Conservation (phyloP, 257 asterid genomes). For the Apocynum venetum region DNA sequence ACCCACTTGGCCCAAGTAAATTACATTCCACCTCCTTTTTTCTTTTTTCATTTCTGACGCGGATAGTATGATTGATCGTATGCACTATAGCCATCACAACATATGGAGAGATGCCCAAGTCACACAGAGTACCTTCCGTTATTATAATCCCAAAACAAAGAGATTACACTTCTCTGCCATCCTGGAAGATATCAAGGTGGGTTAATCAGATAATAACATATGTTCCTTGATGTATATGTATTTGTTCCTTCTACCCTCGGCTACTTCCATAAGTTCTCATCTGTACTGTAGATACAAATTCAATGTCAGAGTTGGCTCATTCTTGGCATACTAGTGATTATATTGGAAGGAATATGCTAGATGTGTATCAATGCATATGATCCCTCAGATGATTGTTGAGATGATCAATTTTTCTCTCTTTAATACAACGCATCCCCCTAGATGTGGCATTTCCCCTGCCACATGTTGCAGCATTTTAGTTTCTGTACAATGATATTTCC, state of each 20-base stretch:
- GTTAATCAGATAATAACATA: neutral
- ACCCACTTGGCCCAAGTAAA: slow-evolving; percentile 98
- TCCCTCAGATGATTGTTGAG: neutral
- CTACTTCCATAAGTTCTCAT: neutral
- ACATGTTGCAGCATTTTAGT: neutral
- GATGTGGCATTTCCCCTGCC: neutral
- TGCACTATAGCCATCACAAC: slow-evolving; percentile 74
- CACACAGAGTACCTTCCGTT: slow-evolving; percentile 72
- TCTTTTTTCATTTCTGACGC: neutral
- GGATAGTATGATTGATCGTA: neutral
- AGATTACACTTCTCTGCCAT: slow-evolving; percentile 78
- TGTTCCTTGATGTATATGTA: neutral
- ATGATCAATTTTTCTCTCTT: neutral
- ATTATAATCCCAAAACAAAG: slow-evolving; percentile 78
- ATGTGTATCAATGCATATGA: neutral
- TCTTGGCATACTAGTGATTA: no score
- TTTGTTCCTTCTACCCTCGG: neutral
- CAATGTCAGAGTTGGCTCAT: neutral
- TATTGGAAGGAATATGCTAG: no score
- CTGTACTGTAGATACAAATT: no score
- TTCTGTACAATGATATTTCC: neutral
- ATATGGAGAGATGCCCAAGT: slow-evolving; percentile 96
- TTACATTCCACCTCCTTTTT: neutral
- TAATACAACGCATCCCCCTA: neutral
- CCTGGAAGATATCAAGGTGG: slow-evolving; percentile 87